These are phyloP conservation scores for Sporothrix globosa DNA, from an alignment of 2,329 filamentous ascomycete genomes.

Conservation along the genomic window DNA sequence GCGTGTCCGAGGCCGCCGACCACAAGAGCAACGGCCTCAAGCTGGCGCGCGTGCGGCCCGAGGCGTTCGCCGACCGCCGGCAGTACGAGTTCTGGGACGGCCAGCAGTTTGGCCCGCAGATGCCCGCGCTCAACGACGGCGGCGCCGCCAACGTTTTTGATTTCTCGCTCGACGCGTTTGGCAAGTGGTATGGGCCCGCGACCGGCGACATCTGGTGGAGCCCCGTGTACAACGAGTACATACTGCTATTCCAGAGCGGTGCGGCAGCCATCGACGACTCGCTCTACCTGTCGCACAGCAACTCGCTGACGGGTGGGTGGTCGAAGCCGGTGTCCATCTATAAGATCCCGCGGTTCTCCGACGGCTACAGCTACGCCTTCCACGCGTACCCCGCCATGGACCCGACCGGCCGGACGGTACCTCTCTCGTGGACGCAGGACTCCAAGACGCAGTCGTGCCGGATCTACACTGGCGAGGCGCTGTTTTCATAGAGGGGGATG, in stretches of 20 bases:
- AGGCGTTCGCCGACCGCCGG: conserved; percentile 28
- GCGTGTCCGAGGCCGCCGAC: conserved; percentile 31
- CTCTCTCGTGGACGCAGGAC: conserved; percentile 35
- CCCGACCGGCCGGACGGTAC: conserved; percentile 30
- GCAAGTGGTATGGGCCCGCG: conserved; percentile 36
- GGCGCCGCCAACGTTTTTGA: conserved; percentile 34
- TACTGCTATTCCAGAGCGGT: conserved; percentile 36
- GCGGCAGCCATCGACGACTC: conserved; percentile 34
- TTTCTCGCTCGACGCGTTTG: conserved; percentile 34
- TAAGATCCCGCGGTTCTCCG: conserved; percentile 30
- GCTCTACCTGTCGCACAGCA: conserved; percentile 34
- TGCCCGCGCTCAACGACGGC: conserved; percentile 32
- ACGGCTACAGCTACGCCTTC: conserved; percentile 36
- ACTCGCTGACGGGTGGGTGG: conserved; percentile 34
- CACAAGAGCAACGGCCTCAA: conserved; percentile 36
- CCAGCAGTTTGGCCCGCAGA: conserved; percentile 18
- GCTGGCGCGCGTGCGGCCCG: conserved; percentile 34
- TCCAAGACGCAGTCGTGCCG: conserved; percentile 34
- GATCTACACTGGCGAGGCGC: conserved; percentile 34
- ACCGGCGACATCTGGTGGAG: conserved; percentile 37
- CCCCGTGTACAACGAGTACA: conserved; percentile 30
- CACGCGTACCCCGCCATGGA: conserved; percentile 36
- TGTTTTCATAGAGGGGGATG: conserved; percentile 25
- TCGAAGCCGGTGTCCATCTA: conserved; percentile 30
- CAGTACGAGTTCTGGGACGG: conserved; percentile 36